These are phyloP conservation scores for Macaranga tanarius DNA, from an alignment of 441 rosid species.

Conservation along the genomic window DNA sequence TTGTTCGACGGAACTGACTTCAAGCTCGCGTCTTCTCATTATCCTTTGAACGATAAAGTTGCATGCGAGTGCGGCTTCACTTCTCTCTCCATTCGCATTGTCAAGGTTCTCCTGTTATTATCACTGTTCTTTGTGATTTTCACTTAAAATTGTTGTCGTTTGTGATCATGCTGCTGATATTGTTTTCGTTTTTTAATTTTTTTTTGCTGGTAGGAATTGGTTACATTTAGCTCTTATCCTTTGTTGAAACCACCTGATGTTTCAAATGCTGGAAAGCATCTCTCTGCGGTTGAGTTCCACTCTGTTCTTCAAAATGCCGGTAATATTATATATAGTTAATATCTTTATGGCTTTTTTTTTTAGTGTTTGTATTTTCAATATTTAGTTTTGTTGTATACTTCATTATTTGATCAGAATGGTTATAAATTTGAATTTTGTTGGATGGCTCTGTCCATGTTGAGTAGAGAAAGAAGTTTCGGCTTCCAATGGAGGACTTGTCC, in stretches of 20 bases:
- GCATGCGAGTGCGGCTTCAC: slow-evolving; percentile 84
- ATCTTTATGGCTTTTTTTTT: background rate
- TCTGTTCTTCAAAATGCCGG: slow-evolving; percentile 65
- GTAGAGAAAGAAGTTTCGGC: slow-evolving; percentile 36
- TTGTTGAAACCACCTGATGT: slow-evolving; percentile 59
- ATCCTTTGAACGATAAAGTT: slow-evolving; percentile 63
- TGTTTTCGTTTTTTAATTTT: background rate
- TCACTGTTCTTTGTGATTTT: background rate
- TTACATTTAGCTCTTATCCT: slow-evolving; percentile 72
- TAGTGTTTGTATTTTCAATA: background rate
- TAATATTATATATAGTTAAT: slow-evolving; percentile 16
- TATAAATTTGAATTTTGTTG: too few relatives aligned
- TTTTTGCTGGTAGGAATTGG: slow-evolving; percentile 57
- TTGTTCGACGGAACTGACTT: slow-evolving; percentile 86
- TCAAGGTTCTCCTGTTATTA: slow-evolving; percentile 51
- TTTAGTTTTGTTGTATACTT: background rate
- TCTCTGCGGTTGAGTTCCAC: slow-evolving; percentile 85
- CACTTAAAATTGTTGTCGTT: background rate
- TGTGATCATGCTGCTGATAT: background rate
- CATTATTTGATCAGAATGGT: background rate
- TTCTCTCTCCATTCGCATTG: slow-evolving; percentile 77
- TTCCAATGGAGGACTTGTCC: slow-evolving; percentile 48
- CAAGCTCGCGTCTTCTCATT: slow-evolving; percentile 75
- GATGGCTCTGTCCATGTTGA: background rate
- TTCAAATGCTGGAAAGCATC: slow-evolving; percentile 79